Evolutionary conservation across 257 asterid species (phyloP).

Genomic region (Cordia subcordata): DNA sequence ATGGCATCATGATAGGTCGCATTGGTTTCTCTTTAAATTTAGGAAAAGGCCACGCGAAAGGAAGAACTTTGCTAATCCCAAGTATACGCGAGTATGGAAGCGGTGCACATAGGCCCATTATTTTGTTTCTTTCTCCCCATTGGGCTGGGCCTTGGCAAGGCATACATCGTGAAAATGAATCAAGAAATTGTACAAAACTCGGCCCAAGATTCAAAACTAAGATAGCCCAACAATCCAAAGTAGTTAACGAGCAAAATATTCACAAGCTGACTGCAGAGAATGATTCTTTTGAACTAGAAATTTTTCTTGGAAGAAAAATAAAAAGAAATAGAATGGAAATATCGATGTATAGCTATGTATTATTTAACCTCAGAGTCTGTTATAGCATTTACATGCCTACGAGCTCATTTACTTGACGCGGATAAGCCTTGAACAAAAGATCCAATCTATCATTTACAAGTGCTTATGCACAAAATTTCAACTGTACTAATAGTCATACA

Average conservation of each 20-base stretch:
- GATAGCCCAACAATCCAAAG: not conserved
- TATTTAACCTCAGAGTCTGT: not conserved
- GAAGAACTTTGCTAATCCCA: no score
- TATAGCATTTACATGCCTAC: not conserved
- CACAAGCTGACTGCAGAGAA: no score
- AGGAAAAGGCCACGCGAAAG: no score
- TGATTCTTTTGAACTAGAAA: no score
- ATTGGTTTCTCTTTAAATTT: no score
- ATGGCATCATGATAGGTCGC: no score
- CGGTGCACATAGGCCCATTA: not conserved
- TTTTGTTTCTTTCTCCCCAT: not conserved
- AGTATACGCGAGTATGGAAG: no score
- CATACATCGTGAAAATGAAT: not conserved
- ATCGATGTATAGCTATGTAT: not conserved
- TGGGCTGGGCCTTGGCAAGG: not conserved
- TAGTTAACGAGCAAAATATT: not conserved
- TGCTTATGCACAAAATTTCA: not conserved
- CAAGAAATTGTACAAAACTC: no score
- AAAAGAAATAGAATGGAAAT: no score
- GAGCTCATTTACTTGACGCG: slow-evolving; percentile 7
- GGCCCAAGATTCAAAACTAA: not conserved
- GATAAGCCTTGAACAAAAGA: slow-evolving; percentile 19
- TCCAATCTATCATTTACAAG: slow-evolving; percentile 12
- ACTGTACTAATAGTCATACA: slow-evolving; percentile 41
- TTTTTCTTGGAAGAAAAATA: no score